These are phyloP conservation scores for Cryptomeria japonica DNA, from an alignment of 75 land plant species.

Conservation along the genomic window DNA sequence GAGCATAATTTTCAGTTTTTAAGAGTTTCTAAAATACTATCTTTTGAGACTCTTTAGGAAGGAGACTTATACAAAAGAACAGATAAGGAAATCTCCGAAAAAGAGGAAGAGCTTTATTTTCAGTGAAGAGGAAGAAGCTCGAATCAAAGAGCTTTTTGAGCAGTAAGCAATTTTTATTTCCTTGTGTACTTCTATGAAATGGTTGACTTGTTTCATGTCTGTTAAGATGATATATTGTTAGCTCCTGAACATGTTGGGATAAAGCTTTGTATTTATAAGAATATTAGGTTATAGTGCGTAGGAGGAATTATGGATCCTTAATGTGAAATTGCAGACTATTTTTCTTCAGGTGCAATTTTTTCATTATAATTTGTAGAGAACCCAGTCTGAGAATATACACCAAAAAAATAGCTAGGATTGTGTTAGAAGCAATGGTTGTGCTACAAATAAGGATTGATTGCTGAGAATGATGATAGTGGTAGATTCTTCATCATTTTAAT, in stretches of 20 bases:
- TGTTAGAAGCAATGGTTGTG: neutral
- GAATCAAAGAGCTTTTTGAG: constrained; percentile 63
- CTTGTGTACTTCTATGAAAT: neutral
- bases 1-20: neutral
- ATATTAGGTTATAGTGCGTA: neutral
- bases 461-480: neutral
- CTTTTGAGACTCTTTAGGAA: constrained; percentile 14
- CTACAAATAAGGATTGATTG: neutral
- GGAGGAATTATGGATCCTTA: neutral
- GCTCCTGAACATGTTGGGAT: neutral
- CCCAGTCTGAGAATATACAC: neutral
- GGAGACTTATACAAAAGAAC: constrained; percentile 12
- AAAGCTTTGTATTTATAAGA: neutral
- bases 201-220: neutral
- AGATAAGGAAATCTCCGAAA: constrained; percentile 18
- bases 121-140: constrained; percentile 50
- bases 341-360: neutral
- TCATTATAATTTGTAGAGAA: neutral
- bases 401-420: neutral
- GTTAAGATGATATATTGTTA: neutral
- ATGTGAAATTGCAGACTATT: neutral
- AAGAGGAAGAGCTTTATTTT: constrained; percentile 45
- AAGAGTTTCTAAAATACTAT: neutral
- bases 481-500: neutral
- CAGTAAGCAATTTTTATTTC: constrained; percentile 48